phyloP scores from a whole-genome alignment of 441 rosid genomes.

The Erodium trifolium region DNA sequence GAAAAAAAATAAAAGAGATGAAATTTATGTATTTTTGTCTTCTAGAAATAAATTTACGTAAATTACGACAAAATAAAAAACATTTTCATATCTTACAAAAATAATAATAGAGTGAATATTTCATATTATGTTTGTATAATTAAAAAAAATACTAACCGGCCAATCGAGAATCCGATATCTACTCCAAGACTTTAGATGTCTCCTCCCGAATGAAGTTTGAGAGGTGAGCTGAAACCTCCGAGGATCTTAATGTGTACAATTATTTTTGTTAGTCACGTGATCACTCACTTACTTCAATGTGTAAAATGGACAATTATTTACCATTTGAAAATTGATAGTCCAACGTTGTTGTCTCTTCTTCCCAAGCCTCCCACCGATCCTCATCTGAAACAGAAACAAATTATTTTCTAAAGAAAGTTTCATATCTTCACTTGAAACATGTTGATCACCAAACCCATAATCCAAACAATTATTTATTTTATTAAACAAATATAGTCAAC shows the following conservation, averaged over 20 bases:
- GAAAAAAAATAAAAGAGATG: too few relatives aligned
- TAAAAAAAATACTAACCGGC: conserved; percentile 26
- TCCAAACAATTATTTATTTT: too few relatives aligned
- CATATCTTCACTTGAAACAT: too few relatives aligned
- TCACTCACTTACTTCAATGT: not conserved
- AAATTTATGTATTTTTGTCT: too few relatives aligned
- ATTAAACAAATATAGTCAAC: too few relatives aligned
- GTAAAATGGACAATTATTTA: conserved; percentile 8
- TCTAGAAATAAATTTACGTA: too few relatives aligned
- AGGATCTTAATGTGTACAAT: conserved; percentile 30
- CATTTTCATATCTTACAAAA: too few relatives aligned
- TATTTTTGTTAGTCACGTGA: not conserved
- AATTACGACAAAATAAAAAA: too few relatives aligned
- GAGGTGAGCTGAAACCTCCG: conserved; percentile 38
- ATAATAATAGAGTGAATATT: too few relatives aligned
- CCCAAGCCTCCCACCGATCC: conserved; percentile 42
- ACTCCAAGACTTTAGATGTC: conserved; percentile 43
- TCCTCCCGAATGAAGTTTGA: conserved; percentile 50
- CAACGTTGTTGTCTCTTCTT: conserved; percentile 41
- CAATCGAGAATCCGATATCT: conserved; percentile 33
- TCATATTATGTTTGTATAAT: too few relatives aligned
- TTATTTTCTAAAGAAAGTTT: too few relatives aligned
- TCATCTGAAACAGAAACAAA: conserved; percentile 27
- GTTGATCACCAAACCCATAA: too few relatives aligned
- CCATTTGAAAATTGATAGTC: conserved; percentile 38